Percentiles rank a stretch among this genome's conserved stretches.
Evolutionary conservation across 768 basidiomycete genomes (phyloP).

Genomic region (Naganishia friedmannii): DNA sequence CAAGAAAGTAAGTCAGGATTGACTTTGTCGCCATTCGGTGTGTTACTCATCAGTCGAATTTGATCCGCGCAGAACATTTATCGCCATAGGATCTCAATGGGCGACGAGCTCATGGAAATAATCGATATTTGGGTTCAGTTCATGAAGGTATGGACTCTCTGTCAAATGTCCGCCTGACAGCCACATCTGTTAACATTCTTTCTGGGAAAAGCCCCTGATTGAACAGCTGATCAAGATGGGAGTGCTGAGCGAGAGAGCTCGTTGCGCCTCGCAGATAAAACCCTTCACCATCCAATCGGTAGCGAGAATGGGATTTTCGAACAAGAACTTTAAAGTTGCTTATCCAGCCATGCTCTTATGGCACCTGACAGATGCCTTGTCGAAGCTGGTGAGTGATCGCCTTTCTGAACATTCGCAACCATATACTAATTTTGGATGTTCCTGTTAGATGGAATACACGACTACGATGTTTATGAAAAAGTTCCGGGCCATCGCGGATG

Average conservation of each 20-base stretch:
- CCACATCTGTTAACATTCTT: not conserved
- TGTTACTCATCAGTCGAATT: not conserved
- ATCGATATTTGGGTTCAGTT: constrained; percentile 66
- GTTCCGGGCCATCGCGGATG: constrained; percentile 57
- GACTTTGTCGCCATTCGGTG: not conserved
- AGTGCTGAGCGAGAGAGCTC: constrained; percentile 35
- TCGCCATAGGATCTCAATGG: constrained; percentile 74
- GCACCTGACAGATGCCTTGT: constrained; percentile 74
- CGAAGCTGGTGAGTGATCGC: constrained; percentile 68
- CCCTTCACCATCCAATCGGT: constrained; percentile 55
- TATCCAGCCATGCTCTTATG: constrained; percentile 57
- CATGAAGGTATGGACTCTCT: constrained; percentile 62
- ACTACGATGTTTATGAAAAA: constrained; percentile 70
- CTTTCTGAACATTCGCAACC: not conserved
- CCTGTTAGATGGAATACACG: constrained; percentile 72
- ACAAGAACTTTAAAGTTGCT: constrained; percentile 20
- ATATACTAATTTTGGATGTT: constrained; percentile 17
- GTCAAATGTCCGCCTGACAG: not conserved
- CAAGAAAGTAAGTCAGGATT: constrained; percentile 64
- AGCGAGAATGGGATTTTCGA: not conserved
- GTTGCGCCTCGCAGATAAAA: constrained; percentile 55
- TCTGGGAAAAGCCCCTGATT: constrained; percentile 43
- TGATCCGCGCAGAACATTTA: constrained; percentile 61
- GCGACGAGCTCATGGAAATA: constrained; percentile 63
- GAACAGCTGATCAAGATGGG: constrained; percentile 43